A percentile compares a stretch with the other conserved stretches of the same genome.
Conservation (phyloP, 179 eudicot species). For the Patellifolia procumbens region DNA sequence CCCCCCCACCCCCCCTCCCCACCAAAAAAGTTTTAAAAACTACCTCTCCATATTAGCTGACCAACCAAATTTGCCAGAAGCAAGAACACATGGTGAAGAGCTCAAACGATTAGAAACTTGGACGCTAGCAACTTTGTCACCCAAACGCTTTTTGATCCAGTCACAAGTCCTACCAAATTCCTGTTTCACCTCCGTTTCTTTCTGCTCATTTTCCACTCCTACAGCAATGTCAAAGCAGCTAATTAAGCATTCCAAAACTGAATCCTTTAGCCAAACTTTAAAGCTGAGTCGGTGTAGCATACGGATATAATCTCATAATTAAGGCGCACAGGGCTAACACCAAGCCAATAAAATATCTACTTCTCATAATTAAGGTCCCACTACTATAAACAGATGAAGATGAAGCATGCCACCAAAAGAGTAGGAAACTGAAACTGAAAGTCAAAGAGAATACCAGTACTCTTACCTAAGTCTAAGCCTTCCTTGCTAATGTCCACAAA, state of each 20-base stretch:
- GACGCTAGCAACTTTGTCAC: conserved; percentile 90
- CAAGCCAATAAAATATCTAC: not conserved
- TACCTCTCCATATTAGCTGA: conserved; percentile 99
- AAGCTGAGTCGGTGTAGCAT: not conserved
- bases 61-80: conserved; percentile 88
- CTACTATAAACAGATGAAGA: no score
- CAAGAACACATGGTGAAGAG: conserved; percentile 93
- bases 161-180: conserved; percentile 88
- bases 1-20: not conserved
- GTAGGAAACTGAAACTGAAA: not conserved
- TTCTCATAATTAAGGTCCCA: not conserved
- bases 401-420: not conserved
- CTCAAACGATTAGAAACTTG: conserved; percentile 85
- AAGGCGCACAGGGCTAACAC: not conserved
- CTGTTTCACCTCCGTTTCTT: conserved; percentile 69
- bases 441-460: not conserved
- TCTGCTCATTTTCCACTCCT: conserved; percentile 85
- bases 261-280: not conserved
- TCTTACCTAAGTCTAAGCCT: conserved; percentile 88
- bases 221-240: conserved; percentile 13
- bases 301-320: no score
- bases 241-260: not conserved
- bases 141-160: conserved; percentile 89
- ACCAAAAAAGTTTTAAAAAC: not conserved
- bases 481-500: conserved; percentile 96